phyloP scores from a whole-genome alignment of 2,329 filamentous ascomycete genomes.

The Plenodomus biglobosus region DNA sequence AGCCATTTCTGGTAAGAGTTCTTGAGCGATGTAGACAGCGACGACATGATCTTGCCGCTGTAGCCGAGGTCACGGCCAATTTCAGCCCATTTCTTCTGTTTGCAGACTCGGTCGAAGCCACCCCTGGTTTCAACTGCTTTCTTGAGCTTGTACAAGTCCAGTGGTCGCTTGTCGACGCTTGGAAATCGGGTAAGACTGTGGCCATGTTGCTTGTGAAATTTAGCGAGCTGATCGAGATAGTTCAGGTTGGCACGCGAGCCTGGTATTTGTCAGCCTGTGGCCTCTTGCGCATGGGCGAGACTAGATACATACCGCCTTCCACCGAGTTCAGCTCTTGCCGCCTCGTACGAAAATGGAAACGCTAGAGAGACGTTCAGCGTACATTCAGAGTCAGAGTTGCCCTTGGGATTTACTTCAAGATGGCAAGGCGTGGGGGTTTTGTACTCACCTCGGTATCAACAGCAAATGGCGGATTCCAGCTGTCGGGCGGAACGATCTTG shows the following conservation, averaged over 20 bases:
- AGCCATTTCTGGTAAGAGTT: slow-evolving; percentile 98
- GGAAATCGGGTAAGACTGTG: slow-evolving; percentile 92
- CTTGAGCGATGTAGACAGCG: slow-evolving; percentile 92
- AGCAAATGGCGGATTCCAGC: slow-evolving; percentile 92
- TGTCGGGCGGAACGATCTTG: slow-evolving; percentile 91
- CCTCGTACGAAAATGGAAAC: slow-evolving; percentile 93
- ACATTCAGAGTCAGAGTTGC: too few relatives aligned
- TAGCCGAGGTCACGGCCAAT: slow-evolving; percentile 96
- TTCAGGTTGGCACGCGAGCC: slow-evolving; percentile 93
- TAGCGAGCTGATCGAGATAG: slow-evolving; percentile 90
- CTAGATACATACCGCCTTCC: slow-evolving; percentile 77
- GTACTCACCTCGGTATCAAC: slow-evolving; percentile 88
- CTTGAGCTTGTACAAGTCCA: slow-evolving; percentile 93
- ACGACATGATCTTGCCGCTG: slow-evolving; percentile 99
- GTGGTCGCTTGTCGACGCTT: slow-evolving; percentile 94
- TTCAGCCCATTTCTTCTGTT: slow-evolving; percentile 98
- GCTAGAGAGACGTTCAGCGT: slow-evolving; percentile 55
- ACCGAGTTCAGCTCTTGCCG: slow-evolving; percentile 97
- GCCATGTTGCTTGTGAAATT: slow-evolving; percentile 96
- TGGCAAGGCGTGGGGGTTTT: background rate
- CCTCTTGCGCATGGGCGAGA: background rate
- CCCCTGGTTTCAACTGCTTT: slow-evolving; percentile 94
- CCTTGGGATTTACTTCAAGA: too few relatives aligned
- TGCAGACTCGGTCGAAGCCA: slow-evolving; percentile 95
- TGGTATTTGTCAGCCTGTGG: slow-evolving; percentile 41